Conservation (phyloP, 2,329 filamentous ascomycete species). For the Pseudopyrenochaeta lycopersici region DNA sequence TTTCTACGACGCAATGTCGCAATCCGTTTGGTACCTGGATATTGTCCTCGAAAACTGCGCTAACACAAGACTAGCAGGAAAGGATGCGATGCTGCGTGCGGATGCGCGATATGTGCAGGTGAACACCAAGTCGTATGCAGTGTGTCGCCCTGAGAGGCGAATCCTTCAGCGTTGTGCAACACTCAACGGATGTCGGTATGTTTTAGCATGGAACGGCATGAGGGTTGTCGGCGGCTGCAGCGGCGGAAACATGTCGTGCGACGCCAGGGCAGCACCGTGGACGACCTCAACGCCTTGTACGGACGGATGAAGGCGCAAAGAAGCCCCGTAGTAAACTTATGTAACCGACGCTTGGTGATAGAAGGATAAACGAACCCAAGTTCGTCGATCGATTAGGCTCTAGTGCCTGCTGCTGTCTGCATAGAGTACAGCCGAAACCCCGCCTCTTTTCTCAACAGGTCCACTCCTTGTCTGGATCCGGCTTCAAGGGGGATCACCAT, state of each 20-base stretch:
- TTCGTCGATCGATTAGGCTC: slow-evolving; percentile 36
- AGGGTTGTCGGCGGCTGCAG: slow-evolving; percentile 5
- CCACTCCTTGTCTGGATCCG: slow-evolving; percentile 20
- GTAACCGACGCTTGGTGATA: slow-evolving; percentile 6
- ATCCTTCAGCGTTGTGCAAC: not conserved
- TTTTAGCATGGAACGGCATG: not conserved
- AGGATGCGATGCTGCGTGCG: not conserved
- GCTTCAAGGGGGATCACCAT: slow-evolving; percentile 9
- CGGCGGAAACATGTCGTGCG: slow-evolving; percentile 2
- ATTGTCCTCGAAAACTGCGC: not conserved
- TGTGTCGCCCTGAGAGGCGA: not conserved
- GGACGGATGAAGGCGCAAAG: slow-evolving; percentile 9
- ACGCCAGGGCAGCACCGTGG: not conserved
- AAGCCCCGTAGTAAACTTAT: slow-evolving; percentile 6
- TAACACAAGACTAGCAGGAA: not conserved
- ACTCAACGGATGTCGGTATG: not conserved
- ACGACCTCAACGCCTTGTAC: not conserved
- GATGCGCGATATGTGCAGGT: not conserved
- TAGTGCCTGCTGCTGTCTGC: slow-evolving; percentile 15
- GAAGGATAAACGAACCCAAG: slow-evolving; percentile 29
- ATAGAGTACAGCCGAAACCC: slow-evolving; percentile 24
- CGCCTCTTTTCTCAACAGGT: slow-evolving; percentile 31
- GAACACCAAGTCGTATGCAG: not conserved
- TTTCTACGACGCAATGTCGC: not conserved
- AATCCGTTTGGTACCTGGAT: not conserved